Conservation (phyloP, 805 yeast species). For the Torulaspora franciscae region DNA sequence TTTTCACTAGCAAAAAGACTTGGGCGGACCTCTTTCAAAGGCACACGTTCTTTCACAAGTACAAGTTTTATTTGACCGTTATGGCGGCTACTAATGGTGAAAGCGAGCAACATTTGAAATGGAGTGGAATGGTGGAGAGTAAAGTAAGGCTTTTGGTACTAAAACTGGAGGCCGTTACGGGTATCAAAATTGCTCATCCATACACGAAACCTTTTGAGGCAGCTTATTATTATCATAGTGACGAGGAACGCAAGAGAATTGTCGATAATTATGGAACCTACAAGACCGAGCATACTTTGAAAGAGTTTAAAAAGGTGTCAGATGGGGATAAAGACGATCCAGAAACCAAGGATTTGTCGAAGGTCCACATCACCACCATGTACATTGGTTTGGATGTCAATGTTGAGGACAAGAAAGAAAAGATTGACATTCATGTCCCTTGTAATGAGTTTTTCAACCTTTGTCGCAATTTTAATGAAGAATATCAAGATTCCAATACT, state of each 20-base stretch:
- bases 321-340: slow-evolving; percentile 37
- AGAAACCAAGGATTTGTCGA: slow-evolving; percentile 24
- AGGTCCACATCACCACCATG: slow-evolving; percentile 63
- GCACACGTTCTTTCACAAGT: slow-evolving; percentile 76
- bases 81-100: slow-evolving; percentile 70
- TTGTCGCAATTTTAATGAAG: slow-evolving; percentile 69
- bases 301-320: slow-evolving; percentile 34
- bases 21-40: slow-evolving; percentile 77
- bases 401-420: slow-evolving; percentile 49
- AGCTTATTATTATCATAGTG: slow-evolving; percentile 44
- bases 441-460: slow-evolving; percentile 82
- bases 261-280: slow-evolving; percentile 60
- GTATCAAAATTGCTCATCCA: slow-evolving; percentile 84
- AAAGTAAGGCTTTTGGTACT: slow-evolving; percentile 75
- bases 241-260: slow-evolving; percentile 53
- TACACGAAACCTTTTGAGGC: slow-evolving; percentile 71
- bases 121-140: slow-evolving; percentile 93
- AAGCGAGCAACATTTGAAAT: slow-evolving; percentile 78
- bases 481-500: slow-evolving; percentile 51
- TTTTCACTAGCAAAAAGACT: slow-evolving; percentile 52
- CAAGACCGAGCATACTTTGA: slow-evolving; percentile 42
- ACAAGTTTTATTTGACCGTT: slow-evolving; percentile 81
- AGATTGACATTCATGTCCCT: slow-evolving; percentile 80
- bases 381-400: slow-evolving; percentile 67
- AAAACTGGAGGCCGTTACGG: slow-evolving; percentile 72